These are phyloP conservation scores for Pythium myriotylum DNA, from an alignment of 352 stramenopile genomes.

Conservation along the genomic window DNA sequence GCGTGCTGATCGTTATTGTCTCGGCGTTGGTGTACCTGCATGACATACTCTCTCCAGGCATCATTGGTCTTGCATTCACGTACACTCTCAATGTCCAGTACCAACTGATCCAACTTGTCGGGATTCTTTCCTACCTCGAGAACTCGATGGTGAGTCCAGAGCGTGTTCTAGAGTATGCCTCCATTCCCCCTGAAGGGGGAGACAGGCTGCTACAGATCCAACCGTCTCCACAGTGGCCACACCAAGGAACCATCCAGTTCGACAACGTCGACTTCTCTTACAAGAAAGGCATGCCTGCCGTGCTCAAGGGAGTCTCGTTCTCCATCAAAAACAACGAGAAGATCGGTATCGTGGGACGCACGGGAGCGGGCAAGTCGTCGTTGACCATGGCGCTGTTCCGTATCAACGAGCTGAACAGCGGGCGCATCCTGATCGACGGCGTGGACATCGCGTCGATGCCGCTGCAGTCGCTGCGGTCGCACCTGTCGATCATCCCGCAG, in stretches of 20 bases:
- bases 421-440: conserved; percentile 36
- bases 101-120: conserved; percentile 60
- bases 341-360: conserved; percentile 90
- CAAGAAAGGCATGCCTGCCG: conserved; percentile 34
- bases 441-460: conserved; percentile 30
- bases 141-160: conserved; percentile 52
- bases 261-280: conserved; percentile 85
- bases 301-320: conserved; percentile 60
- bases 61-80: conserved; percentile 85
- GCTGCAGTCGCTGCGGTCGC: conserved; percentile 25
- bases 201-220: conserved; percentile 23
- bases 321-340: conserved; percentile 47
- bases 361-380: conserved; percentile 85
- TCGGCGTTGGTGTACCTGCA: conserved; percentile 39
- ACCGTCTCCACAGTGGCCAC: conserved; percentile 59
- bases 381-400: conserved; percentile 93
- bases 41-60: conserved; percentile 42
- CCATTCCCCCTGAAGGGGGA: conserved; percentile 30
- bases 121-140: conserved; percentile 31
- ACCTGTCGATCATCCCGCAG: conserved; percentile 40
- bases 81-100: conserved; percentile 87
- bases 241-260: conserved; percentile 69
- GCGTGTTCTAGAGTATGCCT: conserved; percentile 45
- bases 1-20: conserved; percentile 38
- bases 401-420: conserved; percentile 86